Evolutionary conservation across 306 rosid species (phyloP).

Genomic region (Lathyrus sativus): DNA sequence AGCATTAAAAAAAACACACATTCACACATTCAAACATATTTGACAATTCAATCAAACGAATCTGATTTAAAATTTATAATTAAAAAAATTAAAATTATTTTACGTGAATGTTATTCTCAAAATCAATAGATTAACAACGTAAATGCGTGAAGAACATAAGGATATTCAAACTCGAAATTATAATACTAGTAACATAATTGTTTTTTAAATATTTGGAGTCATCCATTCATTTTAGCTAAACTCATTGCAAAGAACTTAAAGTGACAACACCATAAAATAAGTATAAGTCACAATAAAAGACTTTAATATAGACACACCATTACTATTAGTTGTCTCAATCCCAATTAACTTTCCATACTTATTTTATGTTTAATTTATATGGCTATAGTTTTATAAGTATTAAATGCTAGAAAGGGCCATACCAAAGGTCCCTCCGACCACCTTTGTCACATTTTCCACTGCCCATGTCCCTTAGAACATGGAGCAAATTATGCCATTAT

Average conservation of each 20-base stretch:
- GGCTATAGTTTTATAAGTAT: slow-evolving; percentile 20
- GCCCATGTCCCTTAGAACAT: slow-evolving; percentile 83
- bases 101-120: too few relatives aligned
- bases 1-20: too few relatives aligned
- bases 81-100: too few relatives aligned
- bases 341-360: not conserved
- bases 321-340: slow-evolving; percentile 7
- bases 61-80: too few relatives aligned
- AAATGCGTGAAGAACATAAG: too few relatives aligned
- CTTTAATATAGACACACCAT: slow-evolving; percentile 7
- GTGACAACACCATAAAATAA: slow-evolving; percentile 22
- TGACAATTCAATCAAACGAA: too few relatives aligned
- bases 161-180: too few relatives aligned
- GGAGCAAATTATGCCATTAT: slow-evolving; percentile 90
- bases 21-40: too few relatives aligned
- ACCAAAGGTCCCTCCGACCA: slow-evolving; percentile 65
- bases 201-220: too few relatives aligned
- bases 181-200: too few relatives aligned
- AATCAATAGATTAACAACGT: too few relatives aligned
- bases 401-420: slow-evolving; percentile 52
- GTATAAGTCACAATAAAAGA: slow-evolving; percentile 17
- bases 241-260: not conserved
- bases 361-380: slow-evolving; percentile 23
- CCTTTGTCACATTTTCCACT: slow-evolving; percentile 64
- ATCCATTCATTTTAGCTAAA: too few relatives aligned